Evolutionary conservation across 2,329 filamentous ascomycete genomes (phyloP).

Genomic region (Blastomyces gilchristii): DNA sequence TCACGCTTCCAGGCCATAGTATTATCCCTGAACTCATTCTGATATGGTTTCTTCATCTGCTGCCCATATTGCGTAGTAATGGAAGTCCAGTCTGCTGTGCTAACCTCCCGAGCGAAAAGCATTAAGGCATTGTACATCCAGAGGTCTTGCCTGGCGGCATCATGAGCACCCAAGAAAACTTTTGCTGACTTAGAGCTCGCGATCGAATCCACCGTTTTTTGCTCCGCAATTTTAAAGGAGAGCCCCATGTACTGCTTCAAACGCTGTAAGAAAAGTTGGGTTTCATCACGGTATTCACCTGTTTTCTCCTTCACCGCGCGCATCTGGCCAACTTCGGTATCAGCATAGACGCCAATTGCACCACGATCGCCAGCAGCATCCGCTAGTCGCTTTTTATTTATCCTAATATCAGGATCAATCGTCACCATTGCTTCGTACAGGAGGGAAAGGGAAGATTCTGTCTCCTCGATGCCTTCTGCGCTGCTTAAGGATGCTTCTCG

Average conservation of each 20-base stretch:
- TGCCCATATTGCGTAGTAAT: conserved; percentile 72
- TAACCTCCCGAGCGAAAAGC: conserved; percentile 78
- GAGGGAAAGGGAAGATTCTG: conserved; percentile 66
- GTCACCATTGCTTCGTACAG: conserved; percentile 89
- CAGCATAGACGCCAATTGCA: conserved; percentile 51
- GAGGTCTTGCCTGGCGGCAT: conserved; percentile 58
- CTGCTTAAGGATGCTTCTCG: conserved; percentile 63
- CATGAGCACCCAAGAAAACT: conserved; percentile 61
- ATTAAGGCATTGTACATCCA: conserved; percentile 85
- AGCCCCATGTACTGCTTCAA: conserved; percentile 72
- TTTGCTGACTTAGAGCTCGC: conserved; percentile 41
- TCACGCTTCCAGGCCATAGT: conserved; percentile 69
- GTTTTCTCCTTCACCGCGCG: conserved; percentile 90
- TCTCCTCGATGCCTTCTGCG: conserved; percentile 58
- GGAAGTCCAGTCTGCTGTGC: conserved; percentile 68
- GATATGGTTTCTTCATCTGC: conserved; percentile 65
- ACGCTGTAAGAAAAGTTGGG: conserved; percentile 63
- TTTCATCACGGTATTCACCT: conserved; percentile 73
- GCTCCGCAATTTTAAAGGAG: conserved; percentile 66
- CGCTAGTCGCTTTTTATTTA: conserved; percentile 41
- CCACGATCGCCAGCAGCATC: conserved; percentile 32
- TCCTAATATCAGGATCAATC: conserved; percentile 71
- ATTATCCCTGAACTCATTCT: conserved; percentile 69
- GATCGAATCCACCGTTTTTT: conserved; percentile 57
- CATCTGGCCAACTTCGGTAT: conserved; percentile 74